phyloP scores from a whole-genome alignment of 73 alveolate genomes.

The Durusdinium trenchii region DNA sequence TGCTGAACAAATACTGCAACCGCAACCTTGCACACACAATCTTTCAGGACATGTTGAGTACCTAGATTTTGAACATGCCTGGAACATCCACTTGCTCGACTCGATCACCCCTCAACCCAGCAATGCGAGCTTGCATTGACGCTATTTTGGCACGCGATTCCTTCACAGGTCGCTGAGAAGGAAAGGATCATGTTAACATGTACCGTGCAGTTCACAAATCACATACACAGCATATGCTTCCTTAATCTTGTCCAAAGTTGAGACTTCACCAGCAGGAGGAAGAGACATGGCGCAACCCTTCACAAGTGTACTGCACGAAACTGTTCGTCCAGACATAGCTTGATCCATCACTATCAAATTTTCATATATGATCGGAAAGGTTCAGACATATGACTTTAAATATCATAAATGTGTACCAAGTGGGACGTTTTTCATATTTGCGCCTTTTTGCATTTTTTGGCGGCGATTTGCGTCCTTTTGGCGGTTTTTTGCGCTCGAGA shows the following conservation, averaged over 20 bases:
- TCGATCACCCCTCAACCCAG: neutral
- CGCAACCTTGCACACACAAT: too few relatives aligned
- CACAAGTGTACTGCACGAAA: slow-evolving; percentile 2
- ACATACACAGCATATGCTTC: neutral
- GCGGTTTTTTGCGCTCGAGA: slow-evolving; percentile 34
- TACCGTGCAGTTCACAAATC: neutral
- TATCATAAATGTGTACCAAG: too few relatives aligned
- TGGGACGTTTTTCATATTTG: neutral
- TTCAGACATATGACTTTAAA: too few relatives aligned
- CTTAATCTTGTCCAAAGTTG: neutral
- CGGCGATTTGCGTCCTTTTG: neutral
- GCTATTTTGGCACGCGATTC: neutral
- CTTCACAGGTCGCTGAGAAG: too few relatives aligned
- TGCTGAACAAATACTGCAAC: too few relatives aligned
- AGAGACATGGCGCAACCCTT: slow-evolving; percentile 17
- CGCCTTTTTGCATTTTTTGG: slow-evolving; percentile 1
- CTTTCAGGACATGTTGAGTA: too few relatives aligned
- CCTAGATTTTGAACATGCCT: too few relatives aligned
- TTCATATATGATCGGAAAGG: too few relatives aligned
- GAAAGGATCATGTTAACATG: too few relatives aligned
- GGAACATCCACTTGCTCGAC: neutral
- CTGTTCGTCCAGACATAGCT: too few relatives aligned
- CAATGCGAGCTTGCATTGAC: slow-evolving; percentile 21
- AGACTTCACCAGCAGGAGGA: neutral
- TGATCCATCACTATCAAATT: too few relatives aligned